Conservation (phyloP, 768 basidiomycete genomes). For the Suillus fuscotomentosus region DNA sequence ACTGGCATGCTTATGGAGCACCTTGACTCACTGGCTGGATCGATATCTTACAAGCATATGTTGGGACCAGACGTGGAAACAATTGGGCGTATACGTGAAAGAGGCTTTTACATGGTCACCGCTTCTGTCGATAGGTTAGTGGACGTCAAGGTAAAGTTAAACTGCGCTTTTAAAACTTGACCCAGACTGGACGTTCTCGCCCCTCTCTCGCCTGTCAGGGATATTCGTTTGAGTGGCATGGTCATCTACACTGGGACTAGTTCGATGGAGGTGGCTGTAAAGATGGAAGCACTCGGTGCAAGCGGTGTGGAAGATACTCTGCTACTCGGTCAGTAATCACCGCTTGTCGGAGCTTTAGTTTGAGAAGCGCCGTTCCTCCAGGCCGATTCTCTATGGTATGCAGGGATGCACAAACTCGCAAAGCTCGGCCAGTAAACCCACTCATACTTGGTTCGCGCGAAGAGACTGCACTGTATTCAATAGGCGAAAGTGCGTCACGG, state of each 20-base stretch:
- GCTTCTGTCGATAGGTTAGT: constrained; percentile 74
- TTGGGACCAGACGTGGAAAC: constrained; percentile 61
- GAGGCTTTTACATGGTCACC: constrained; percentile 81
- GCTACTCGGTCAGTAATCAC: constrained; percentile 47
- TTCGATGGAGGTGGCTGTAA: constrained; percentile 85
- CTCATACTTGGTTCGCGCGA: constrained; percentile 58
- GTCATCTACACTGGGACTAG: constrained; percentile 76
- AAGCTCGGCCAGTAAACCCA: constrained; percentile 61
- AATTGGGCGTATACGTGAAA: constrained; percentile 53
- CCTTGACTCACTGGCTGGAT: constrained; percentile 82
- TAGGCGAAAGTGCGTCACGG: constrained; percentile 62
- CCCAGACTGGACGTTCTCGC: constrained; percentile 66
- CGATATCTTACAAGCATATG: constrained; percentile 82
- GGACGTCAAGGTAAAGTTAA: not conserved
- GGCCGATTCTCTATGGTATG: constrained; percentile 95
- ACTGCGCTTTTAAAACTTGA: not conserved
- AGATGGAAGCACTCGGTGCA: constrained; percentile 67
- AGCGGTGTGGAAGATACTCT: constrained; percentile 57
- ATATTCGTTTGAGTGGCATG: constrained; percentile 75
- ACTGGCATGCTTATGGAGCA: constrained; percentile 78
- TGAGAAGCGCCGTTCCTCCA: constrained; percentile 21
- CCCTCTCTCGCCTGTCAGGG: constrained; percentile 55
- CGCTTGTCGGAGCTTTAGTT: constrained; percentile 3
- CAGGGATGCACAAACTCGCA: constrained; percentile 64
- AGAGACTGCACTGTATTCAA: constrained; percentile 57